A percentile compares a stretch with the other conserved stretches of the same genome.
phyloP scores from a whole-genome alignment of 208 protist genomes.

The Sergeia podlipaevii region DNA sequence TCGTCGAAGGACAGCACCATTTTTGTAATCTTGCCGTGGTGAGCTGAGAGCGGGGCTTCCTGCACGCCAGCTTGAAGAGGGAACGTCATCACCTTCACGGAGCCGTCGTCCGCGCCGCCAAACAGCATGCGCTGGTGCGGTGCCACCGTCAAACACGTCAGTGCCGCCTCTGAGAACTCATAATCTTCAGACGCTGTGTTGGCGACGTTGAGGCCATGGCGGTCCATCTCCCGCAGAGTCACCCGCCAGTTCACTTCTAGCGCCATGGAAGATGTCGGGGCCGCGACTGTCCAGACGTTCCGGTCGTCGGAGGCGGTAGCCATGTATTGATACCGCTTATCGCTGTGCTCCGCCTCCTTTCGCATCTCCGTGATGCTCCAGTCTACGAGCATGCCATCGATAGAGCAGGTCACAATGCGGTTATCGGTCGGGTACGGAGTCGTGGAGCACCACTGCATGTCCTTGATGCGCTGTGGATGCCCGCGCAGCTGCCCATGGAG shows the following conservation, averaged over 20 bases:
- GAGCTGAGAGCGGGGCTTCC: conserved; percentile 59
- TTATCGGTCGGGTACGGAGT: conserved; percentile 91
- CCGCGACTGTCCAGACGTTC: conserved; percentile 88
- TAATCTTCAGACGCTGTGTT: conserved; percentile 47
- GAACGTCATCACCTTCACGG: conserved; percentile 88
- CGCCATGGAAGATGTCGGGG: conserved; percentile 58
- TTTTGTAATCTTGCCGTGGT: conserved; percentile 66
- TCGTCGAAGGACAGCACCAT: conserved; percentile 93
- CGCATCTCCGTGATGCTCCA: conserved; percentile 86
- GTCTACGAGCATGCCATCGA: conserved; percentile 95
- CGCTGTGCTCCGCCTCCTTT: conserved; percentile 85
- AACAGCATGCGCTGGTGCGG: conserved; percentile 90
- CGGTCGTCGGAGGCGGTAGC: conserved; percentile 79
- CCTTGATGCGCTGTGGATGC: conserved; percentile 89
- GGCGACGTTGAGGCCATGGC: conserved; percentile 39
- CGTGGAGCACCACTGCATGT: conserved; percentile 80
- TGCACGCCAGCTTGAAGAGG: conserved; percentile 77
- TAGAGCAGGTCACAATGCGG: conserved; percentile 83
- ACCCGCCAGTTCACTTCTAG: conserved; percentile 77
- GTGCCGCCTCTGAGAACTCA: conserved; percentile 62
- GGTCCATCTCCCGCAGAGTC: conserved; percentile 87
- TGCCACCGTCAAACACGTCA: conserved; percentile 73
- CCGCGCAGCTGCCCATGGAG: conserved; percentile 89
- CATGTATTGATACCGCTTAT: conserved; percentile 91
- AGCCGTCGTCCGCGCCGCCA: conserved; percentile 86